Evolutionary conservation across 1,284 basidiomycete species (phyloP).

Genomic region (Sanghuangporus baumii): DNA sequence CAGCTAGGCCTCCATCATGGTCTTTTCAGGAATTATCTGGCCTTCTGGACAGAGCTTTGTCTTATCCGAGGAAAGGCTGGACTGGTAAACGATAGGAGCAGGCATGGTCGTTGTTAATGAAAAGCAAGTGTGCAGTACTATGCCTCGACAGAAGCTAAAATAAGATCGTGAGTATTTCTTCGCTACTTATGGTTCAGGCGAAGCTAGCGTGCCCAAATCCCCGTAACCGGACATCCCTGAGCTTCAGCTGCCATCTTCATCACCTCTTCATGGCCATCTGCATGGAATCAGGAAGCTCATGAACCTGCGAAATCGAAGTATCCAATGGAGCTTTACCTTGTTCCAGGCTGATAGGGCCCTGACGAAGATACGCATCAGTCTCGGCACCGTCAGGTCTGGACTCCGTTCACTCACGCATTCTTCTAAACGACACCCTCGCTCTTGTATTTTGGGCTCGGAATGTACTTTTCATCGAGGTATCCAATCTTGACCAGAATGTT

Average conservation of each 20-base stretch:
- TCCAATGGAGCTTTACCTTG: neutral
- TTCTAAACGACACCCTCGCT: constrained; percentile 36
- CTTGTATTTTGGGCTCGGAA: constrained; percentile 34
- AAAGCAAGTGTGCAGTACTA: neutral
- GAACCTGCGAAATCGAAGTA: neutral
- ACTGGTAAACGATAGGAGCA: neutral
- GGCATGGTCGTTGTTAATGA: neutral
- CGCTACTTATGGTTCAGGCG: neutral
- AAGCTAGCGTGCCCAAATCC: constrained; percentile 25
- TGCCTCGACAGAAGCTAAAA: neutral
- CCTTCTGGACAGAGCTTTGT: neutral
- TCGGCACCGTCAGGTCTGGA: neutral
- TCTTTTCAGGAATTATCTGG: no score
- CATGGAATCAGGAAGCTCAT: constrained; percentile 28
- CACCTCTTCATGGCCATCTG: constrained; percentile 36
- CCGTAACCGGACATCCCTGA: constrained; percentile 34
- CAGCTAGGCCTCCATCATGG: no score
- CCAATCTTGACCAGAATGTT: constrained; percentile 28
- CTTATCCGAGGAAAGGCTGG: neutral
- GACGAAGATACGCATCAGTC: neutral
- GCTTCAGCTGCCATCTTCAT: constrained; percentile 33
- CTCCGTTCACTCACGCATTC: constrained; percentile 29
- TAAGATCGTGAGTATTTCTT: neutral
- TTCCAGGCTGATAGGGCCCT: constrained; percentile 9
- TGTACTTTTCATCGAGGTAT: constrained; percentile 25